phyloP scores from a whole-genome alignment of 352 stramenopile genomes.

The Globisporangium alternatum region DNA sequence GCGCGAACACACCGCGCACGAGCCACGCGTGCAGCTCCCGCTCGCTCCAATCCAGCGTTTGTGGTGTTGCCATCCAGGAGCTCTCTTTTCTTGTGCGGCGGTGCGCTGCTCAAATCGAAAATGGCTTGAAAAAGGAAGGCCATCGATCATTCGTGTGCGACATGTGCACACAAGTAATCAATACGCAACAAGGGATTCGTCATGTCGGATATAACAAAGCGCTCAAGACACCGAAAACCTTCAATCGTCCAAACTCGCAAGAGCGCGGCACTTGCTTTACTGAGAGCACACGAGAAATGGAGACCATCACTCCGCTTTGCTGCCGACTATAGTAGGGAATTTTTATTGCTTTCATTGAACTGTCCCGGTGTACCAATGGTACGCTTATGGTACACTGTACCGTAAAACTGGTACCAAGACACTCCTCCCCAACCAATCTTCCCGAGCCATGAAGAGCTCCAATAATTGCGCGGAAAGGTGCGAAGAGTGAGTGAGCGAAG shows the following conservation, averaged over 20 bases:
- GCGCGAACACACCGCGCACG: conserved; percentile 44
- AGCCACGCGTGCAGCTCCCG: conserved; percentile 54
- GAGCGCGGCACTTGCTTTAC: too few relatives aligned
- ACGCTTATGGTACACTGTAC: conserved; percentile 5
- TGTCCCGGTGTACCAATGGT: background rate
- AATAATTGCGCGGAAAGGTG: background rate
- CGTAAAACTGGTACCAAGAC: background rate
- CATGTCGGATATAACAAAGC: too few relatives aligned
- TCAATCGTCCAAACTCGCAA: too few relatives aligned
- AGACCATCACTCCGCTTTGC: too few relatives aligned
- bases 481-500: background rate
- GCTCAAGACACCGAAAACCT: too few relatives aligned
- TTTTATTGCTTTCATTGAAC: too few relatives aligned
- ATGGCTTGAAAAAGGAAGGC: background rate
- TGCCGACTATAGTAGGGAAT: too few relatives aligned
- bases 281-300: too few relatives aligned
- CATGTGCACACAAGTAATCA: too few relatives aligned
- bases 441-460: background rate
- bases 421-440: conserved; percentile 6
- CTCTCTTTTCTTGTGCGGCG: background rate
- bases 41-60: conserved; percentile 26
- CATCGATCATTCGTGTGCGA: too few relatives aligned
- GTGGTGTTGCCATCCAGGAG: conserved; percentile 3
- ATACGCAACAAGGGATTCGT: too few relatives aligned
- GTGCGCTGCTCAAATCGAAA: too few relatives aligned